These are phyloP conservation scores for Boletus rufocinnamomeus DNA, from an alignment of 768 basidiomycete genomes.

Conservation along the genomic window DNA sequence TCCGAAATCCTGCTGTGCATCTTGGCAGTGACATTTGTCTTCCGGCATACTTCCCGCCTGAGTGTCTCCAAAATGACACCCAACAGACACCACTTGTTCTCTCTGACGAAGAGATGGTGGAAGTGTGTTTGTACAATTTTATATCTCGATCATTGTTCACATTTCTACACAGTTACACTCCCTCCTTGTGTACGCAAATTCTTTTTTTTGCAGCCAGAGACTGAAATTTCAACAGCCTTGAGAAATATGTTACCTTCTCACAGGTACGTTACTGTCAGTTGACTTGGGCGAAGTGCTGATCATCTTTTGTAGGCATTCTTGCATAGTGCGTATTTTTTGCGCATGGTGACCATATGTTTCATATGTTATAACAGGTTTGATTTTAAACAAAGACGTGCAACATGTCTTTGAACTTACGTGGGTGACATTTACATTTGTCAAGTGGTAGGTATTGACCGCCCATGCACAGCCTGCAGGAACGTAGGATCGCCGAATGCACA, in stretches of 20 bases:
- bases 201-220: constrained; percentile 13
- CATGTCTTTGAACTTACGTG: constrained; percentile 32
- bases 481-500: constrained; percentile 57
- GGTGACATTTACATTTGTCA: constrained; percentile 1
- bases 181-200: constrained; percentile 51
- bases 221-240: constrained; percentile 44
- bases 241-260: constrained; percentile 35
- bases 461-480: constrained; percentile 44
- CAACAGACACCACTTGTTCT: constrained; percentile 33
- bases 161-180: constrained; percentile 48
- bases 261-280: constrained; percentile 16
- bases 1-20: constrained; percentile 37
- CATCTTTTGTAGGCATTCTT: constrained; percentile 24
- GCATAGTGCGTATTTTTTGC: constrained; percentile 16
- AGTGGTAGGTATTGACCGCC: constrained; percentile 17
- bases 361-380: constrained; percentile 19
- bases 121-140: constrained; percentile 36
- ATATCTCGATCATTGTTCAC: not conserved
- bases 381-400: constrained; percentile 26
- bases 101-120: constrained; percentile 47
- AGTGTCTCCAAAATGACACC: constrained; percentile 24
- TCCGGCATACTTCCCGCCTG: constrained; percentile 54
- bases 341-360: not conserved
- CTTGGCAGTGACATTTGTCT: constrained; percentile 45
- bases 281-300: constrained; percentile 41